Base-by-base conservation (phyloP, 164 flowering plant species). In the Paratinospora sagittata region DNA sequence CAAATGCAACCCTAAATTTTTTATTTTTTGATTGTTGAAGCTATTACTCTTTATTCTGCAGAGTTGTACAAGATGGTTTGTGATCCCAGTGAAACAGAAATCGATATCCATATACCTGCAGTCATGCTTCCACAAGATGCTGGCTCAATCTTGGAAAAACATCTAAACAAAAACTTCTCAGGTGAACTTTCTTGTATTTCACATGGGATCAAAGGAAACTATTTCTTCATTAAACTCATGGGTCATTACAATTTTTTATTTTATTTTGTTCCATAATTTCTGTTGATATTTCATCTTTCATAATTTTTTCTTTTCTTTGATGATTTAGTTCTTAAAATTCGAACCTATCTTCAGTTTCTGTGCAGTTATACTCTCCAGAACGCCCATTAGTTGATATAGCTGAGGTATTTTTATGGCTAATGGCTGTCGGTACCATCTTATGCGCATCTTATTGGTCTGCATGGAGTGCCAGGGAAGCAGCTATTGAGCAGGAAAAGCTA, bases 51-150 rank as follows among this genome's bases (percentile, higher is more conserved):
- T 70, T 66, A 37, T 49, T 36, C 49, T 82, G 75, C 89, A 95
- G 99, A 87, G 77, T 91, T 96, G 41, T 96, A 84, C 84, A 96
- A 93, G 86, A 96, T 96, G 99, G 98, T 96, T 19, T 96, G 99
- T 83, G 96, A 91, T 30, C 83, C 80, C 10, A 83, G 85, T 81
- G 97, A 96, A 83, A 84, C 93, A 61, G 87, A 88, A 76, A 77
- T 87, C 7, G 74, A 88, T 63, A 91, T 96, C 62, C 78, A 69
- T 39, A 96, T 96, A 72, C 92, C 99, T 57, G 90, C 95, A 61
- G 95, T 96, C 75, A 93, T 96, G 97, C 89, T 96, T 27, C 97
- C 99, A 67, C 88, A 82, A 77, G 90, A 93, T 84, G 98, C 99
- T 70, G 99, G 99, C 45, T 69, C 52, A 52, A 86, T 77, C 78